Evolutionary conservation across 2,329 filamentous ascomycete species (phyloP).

Genomic region (Arthrobotrys pseudoclavata): DNA sequence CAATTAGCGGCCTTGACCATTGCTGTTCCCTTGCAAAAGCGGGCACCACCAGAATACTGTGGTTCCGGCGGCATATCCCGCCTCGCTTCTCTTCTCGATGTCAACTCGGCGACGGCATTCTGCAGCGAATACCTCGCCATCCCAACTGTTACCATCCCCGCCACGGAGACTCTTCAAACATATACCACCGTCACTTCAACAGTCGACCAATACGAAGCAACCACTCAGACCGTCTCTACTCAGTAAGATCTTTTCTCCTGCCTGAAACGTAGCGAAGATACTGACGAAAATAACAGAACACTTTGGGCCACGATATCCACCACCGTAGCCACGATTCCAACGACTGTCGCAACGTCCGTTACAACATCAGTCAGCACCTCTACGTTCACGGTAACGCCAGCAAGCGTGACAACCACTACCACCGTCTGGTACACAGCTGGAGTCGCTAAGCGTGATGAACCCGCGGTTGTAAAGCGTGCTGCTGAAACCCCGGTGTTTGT

Average conservation of each 20-base stretch:
- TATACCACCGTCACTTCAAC: constrained; percentile 27
- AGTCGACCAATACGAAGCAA: constrained; percentile 21
- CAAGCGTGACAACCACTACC: neutral
- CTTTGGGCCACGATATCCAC: constrained; percentile 15
- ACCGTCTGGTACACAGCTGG: constrained; percentile 29
- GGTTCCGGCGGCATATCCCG: constrained; percentile 12
- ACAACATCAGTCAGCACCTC: neutral
- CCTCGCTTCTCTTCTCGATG: constrained; percentile 1
- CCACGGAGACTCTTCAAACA: constrained; percentile 10
- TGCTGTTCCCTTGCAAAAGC: constrained; percentile 3
- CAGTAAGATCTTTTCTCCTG: neutral
- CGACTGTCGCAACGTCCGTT: constrained; percentile 1
- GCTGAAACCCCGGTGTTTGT: neutral
- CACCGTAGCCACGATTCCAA: constrained; percentile 14
- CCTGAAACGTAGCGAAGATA: neutral
- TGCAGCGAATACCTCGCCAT: constrained; percentile 32
- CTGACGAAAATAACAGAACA: constrained; percentile 7
- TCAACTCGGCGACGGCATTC: constrained; percentile 8
- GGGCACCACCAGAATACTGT: constrained; percentile 27
- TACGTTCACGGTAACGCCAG: constrained; percentile 19
- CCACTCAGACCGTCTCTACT: constrained; percentile 14
- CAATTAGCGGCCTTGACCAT: constrained; percentile 8
- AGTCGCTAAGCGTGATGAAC: constrained; percentile 9
- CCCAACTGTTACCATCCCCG: constrained; percentile 21
- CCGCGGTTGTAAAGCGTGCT: neutral